A percentile compares a stretch with the other conserved stretches of the same genome.
phyloP scores from a whole-genome alignment of 208 protist species.

The Leishmania guyanensis region DNA sequence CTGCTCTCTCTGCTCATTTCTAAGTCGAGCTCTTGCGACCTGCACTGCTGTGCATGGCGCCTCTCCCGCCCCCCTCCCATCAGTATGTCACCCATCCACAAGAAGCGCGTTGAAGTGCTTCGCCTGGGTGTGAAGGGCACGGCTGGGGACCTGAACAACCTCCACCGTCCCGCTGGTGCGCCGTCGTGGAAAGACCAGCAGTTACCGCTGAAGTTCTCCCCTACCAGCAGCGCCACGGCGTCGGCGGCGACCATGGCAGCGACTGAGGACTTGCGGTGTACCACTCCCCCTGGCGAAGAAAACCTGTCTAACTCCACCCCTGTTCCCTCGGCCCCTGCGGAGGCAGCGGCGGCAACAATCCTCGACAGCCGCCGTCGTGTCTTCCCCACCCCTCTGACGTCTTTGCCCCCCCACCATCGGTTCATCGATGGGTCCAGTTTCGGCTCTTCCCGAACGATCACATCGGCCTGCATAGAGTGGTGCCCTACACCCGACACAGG shows the following conservation, averaged over 20 bases:
- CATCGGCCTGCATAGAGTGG: not conserved
- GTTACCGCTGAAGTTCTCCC: not conserved
- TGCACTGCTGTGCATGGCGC: not conserved
- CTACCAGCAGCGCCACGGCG: not conserved
- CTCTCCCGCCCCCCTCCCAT: not conserved
- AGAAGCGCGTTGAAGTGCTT: not conserved
- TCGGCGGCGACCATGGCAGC: not conserved
- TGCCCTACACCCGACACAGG: not conserved
- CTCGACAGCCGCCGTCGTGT: not conserved
- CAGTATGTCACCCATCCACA: slow-evolving; percentile 12
- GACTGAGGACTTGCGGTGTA: not conserved
- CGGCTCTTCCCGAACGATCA: not conserved
- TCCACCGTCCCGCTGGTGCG: not conserved
- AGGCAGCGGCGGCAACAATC: not conserved
- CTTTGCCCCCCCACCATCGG: not conserved
- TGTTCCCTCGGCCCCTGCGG: not conserved
- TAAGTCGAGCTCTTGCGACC: not conserved
- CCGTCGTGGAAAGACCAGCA: not conserved
- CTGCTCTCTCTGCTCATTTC: not conserved
- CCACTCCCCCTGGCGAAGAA: not conserved
- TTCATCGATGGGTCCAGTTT: not conserved
- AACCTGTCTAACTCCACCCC: not conserved
- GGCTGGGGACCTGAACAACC: not conserved
- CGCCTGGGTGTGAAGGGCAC: not conserved
- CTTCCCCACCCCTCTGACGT: not conserved